Percentiles rank a stretch among this genome's conserved stretches.
phyloP scores from a whole-genome alignment of 371 early-diverging fungal species.

The Conidiobolus coronatus region DNA sequence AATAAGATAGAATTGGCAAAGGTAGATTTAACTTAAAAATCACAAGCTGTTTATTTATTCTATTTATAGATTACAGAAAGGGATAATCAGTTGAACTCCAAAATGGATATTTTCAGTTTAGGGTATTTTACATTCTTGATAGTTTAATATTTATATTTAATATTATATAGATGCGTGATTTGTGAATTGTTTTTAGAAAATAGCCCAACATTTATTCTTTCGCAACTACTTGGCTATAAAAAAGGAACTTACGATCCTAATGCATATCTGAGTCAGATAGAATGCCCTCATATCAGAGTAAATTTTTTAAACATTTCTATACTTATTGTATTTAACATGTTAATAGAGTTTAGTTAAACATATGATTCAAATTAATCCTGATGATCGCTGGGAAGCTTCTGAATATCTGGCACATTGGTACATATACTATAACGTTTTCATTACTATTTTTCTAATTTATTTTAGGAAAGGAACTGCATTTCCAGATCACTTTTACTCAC shows the following conservation, averaged over 20 bases:
- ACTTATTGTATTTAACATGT: background rate
- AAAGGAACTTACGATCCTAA: slow-evolving; percentile 47
- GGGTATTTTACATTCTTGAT: slow-evolving; percentile 27
- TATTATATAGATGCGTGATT: slow-evolving; percentile 51
- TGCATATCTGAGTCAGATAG: slow-evolving; percentile 45
- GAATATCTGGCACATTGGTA: slow-evolving; percentile 50
- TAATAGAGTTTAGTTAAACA: slow-evolving; percentile 35
- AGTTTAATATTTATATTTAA: background rate
- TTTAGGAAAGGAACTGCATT: slow-evolving; percentile 47
- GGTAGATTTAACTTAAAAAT: background rate
- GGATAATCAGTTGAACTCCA: slow-evolving; percentile 22
- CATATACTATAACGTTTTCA: background rate
- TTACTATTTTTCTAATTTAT: background rate
- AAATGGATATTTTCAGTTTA: slow-evolving; percentile 86
- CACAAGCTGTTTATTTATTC: slow-evolving; percentile 5
- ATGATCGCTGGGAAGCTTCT: slow-evolving; percentile 36
- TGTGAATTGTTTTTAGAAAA: slow-evolving; percentile 88
- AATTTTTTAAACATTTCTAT: too few species aligned
- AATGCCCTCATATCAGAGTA: slow-evolving; percentile 52
- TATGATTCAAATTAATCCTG: slow-evolving; percentile 74
- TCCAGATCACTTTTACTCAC: slow-evolving; percentile 40
- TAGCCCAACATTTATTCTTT: slow-evolving; percentile 61
- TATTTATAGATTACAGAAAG: background rate
- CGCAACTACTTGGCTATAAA: slow-evolving; percentile 73
- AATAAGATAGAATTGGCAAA: slow-evolving; percentile 20